Evolutionary conservation across 805 yeast species (phyloP), one percentile per base, ranked within the genome.

Genomic region (Pichia exigua): DNA sequence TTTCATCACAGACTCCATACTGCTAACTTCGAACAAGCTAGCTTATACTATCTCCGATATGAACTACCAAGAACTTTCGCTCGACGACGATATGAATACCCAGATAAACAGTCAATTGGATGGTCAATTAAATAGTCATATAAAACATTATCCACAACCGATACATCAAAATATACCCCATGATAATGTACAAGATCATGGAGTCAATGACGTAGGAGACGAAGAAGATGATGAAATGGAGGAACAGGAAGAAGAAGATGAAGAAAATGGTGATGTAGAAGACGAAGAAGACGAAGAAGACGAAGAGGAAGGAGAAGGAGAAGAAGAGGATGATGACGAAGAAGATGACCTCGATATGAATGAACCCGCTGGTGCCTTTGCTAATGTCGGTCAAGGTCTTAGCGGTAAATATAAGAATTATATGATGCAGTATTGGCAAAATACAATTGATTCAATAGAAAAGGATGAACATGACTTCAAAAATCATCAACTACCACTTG

Each of bases 361-460:
- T 13, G 65, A 61, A 9, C 65, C 69, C 1, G 57, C 65, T 5
- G 70, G 72, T 8, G 72, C 72, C 1, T 69, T 69, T 58, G 67
- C 80, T 54, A 94, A 94, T 66, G 98, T 94, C 8, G 97, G 95
- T 2, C 97, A 90, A 63, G 98, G 97, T 1, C 72, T 92, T 21
- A 74, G 76, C 8, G 96, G 96, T 2, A 79, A 81, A 52, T 85
- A 90, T 68, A 78, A 89, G 54, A 91, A 87, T 59, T 78, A 84
- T 73, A 87, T 94, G 91, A 84, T 95, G 79, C 91, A 87, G 55
- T 94, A 92, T 66, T 94, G 99, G 99, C 99, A 94, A 70, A 95
- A 87, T 59, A 84, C 95, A 15, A 91, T 94, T 67, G 89, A 89
- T 63, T 79, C 85, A 50, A 89, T 94, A 47, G 99, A 94, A 68